phyloP scores from a whole-genome alignment of 2,329 filamentous ascomycete genomes.

The Madurella mycetomatis region DNA sequence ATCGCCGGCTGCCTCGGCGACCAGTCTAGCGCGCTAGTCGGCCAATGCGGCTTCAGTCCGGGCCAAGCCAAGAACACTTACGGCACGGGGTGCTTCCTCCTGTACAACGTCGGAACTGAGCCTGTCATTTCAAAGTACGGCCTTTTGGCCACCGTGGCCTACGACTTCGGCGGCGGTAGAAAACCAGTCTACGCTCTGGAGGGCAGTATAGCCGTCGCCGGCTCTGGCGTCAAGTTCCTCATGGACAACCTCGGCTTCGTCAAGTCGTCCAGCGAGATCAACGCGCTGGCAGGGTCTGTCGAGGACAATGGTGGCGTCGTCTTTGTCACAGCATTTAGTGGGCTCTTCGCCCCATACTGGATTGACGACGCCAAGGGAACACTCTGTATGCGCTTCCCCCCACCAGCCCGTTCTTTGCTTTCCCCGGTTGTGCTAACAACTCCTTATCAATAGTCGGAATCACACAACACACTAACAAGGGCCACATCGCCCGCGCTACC shows the following conservation, averaged over 20 bases:
- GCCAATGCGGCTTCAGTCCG: conserved; percentile 76
- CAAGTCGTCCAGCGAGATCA: conserved; percentile 46
- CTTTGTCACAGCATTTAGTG: conserved; percentile 86
- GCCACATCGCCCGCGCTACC: conserved; percentile 83
- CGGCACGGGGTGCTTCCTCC: conserved; percentile 82
- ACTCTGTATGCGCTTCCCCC: conserved; percentile 43
- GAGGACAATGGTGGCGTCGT: conserved; percentile 76
- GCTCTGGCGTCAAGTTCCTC: conserved; percentile 73
- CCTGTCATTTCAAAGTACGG: conserved; percentile 83
- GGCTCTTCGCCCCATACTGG: conserved; percentile 90
- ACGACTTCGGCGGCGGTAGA: conserved; percentile 62
- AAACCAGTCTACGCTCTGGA: conserved; percentile 74
- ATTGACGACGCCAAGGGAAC: conserved; percentile 90
- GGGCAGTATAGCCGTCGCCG: conserved; percentile 77
- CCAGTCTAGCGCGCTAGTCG: conserved; percentile 80
- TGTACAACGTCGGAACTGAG: conserved; percentile 82
- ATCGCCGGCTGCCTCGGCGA: conserved; percentile 86
- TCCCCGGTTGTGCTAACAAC: conserved; percentile 26
- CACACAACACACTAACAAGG: conserved; percentile 77
- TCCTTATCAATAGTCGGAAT: conserved; percentile 55
- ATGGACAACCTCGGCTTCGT: conserved; percentile 61
- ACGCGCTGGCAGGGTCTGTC: conserved; percentile 48
- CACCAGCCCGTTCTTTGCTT: neutral
- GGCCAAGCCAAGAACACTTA: conserved; percentile 89
- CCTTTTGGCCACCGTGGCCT: conserved; percentile 80